These are phyloP conservation scores for Periconia sp. DNA, from an alignment of 2,329 filamentous ascomycete genomes.

Conservation along the genomic window DNA sequence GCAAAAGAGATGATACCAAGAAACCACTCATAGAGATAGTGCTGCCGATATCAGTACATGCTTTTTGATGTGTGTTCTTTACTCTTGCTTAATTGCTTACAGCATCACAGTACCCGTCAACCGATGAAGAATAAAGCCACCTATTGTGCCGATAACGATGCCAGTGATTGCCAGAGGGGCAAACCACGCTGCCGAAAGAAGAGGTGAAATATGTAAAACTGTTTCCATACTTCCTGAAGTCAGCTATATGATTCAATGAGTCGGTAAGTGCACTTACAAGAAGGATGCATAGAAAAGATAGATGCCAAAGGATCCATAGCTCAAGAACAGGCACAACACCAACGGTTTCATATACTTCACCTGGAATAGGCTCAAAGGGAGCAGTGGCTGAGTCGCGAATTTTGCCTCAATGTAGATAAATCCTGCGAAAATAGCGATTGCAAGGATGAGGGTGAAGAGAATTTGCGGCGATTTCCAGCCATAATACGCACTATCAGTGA, in stretches of 20 bases:
- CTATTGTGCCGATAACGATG: conserved; percentile 32
- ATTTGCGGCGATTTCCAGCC: conserved; percentile 77
- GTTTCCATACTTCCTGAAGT: conserved; percentile 20
- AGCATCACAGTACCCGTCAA: conserved; percentile 28
- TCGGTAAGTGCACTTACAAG: conserved; percentile 22
- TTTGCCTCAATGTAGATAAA: conserved; percentile 73
- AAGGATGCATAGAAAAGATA: conserved; percentile 42
- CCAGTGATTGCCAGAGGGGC: conserved; percentile 38
- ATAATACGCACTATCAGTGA: conserved; percentile 72
- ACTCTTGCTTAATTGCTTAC: neutral
- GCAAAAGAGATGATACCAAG: conserved; percentile 31
- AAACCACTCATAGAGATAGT: conserved; percentile 16
- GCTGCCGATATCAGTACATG: neutral
- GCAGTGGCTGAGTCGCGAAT: conserved; percentile 67
- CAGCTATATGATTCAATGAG: neutral
- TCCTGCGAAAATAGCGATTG: conserved; percentile 58
- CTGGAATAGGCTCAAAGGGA: conserved; percentile 69
- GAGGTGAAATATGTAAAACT: conserved; percentile 25
- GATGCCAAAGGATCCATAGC: conserved; percentile 39
- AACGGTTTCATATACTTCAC: conserved; percentile 63
- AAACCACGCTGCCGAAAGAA: conserved; percentile 38
- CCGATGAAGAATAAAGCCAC: conserved; percentile 36
- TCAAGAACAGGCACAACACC: conserved; percentile 46
- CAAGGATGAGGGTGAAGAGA: conserved; percentile 63
- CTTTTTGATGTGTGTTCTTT: neutral